Conservation (phyloP, 129 eudicot species). For the Helianthus annuus region HanXRQr2.0-SUNRISE NC_035447.2:157739241-157739740, state of each 20-base stretch:
- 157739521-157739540: not conserved
- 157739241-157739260: conserved; percentile 46
- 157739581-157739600: not conserved
- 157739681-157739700: not conserved
- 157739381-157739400: conserved; percentile 42
- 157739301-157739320: conserved; percentile 58
- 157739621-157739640: no score
- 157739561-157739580: not conserved
- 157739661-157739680: not conserved
- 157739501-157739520: not conserved
- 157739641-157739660: no score
- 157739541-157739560: not conserved
- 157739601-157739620: no score
- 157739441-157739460: conserved; percentile 36
- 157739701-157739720: not conserved
- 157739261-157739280: conserved; percentile 50
- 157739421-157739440: conserved; percentile 62
- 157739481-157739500: conserved; percentile 1
- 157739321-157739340: conserved; percentile 44
- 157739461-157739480: not conserved
- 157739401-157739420: conserved; percentile 46
- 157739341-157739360: conserved; percentile 41
- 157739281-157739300: conserved; percentile 74
- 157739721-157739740: not conserved
- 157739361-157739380: conserved; percentile 46